Percentiles rank a stretch among this genome's conserved stretches.
Evolutionary conservation across 2,329 filamentous ascomycete species (phyloP).

Genomic region (Shiraia sp.): DNA sequence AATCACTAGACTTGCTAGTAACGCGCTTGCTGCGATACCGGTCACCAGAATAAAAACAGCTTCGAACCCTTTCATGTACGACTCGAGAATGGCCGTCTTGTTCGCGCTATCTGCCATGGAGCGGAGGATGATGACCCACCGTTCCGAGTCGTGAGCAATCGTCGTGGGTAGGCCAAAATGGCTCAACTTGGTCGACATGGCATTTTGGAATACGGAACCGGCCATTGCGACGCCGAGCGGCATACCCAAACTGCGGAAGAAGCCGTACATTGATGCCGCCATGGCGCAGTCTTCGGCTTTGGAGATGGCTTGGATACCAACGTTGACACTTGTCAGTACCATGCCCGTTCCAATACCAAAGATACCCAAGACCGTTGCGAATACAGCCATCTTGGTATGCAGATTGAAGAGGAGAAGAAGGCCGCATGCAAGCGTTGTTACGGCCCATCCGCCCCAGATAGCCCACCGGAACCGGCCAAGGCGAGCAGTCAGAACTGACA

Average conservation of each 20-base stretch:
- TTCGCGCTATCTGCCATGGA: conserved; percentile 17
- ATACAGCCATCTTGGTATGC: conserved; percentile 39
- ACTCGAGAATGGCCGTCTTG: conserved; percentile 22
- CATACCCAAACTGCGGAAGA: conserved; percentile 50
- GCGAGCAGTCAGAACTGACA: conserved; percentile 27
- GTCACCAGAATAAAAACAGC: conserved; percentile 30
- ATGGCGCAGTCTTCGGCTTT: conserved; percentile 35
- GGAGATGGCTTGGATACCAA: conserved; percentile 45
- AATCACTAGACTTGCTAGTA: conserved; percentile 31
- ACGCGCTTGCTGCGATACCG: conserved; percentile 24
- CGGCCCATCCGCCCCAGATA: conserved; percentile 48
- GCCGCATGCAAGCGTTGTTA: conserved; percentile 44
- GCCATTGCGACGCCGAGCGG: conserved; percentile 47
- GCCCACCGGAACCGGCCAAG: conserved; percentile 45
- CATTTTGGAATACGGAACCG: conserved; percentile 48
- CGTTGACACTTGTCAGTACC: conserved; percentile 46
- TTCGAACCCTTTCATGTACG: conserved; percentile 32
- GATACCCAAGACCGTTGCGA: conserved; percentile 44
- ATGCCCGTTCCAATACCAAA: conserved; percentile 50
- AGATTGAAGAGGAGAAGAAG: conserved; percentile 44
- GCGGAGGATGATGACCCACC: conserved; percentile 26
- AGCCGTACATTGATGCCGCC: conserved; percentile 46
- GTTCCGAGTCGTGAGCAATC: conserved; percentile 37
- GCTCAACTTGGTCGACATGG: conserved; percentile 37
- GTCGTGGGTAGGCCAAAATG: conserved; percentile 16